Percentiles rank a stretch among this genome's conserved stretches.
Conservation (phyloP, 176 grass and related monocot species). For the Oryza coarctata region DNA sequence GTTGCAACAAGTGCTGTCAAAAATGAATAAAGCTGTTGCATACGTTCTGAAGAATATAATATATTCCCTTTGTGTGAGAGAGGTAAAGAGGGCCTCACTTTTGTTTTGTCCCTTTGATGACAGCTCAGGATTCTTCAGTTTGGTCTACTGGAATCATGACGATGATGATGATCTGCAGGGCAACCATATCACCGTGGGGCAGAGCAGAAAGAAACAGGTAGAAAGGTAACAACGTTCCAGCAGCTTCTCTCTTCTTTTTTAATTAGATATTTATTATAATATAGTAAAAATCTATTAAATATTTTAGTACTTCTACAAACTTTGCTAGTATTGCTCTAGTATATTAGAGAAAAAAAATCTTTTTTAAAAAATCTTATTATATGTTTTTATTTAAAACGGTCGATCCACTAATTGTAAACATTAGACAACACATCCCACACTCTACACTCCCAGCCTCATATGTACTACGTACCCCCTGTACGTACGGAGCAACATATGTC, state of each 20-base stretch:
- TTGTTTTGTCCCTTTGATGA: conserved; percentile 13
- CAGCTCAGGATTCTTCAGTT: conserved; percentile 32
- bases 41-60: conserved; percentile 40
- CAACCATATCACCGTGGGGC: not conserved
- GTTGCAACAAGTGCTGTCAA: not conserved
- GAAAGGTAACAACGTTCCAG: not conserved
- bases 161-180: not conserved
- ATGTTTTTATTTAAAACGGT: no score
- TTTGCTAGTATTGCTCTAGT: no score
- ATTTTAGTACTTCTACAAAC: no score
- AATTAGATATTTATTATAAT: no score
- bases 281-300: no score
- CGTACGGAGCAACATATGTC: no score
- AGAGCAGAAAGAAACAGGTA: not conserved
- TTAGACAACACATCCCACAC: no score
- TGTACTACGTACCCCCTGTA: no score
- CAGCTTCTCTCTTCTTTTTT: not conserved
- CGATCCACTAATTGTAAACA: no score
- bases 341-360: no score
- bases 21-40: conserved; percentile 26
- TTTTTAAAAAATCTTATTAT: no score
- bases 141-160: conserved; percentile 19
- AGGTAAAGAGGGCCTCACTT: not conserved
- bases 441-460: no score
- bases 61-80: not conserved